Base-by-base conservation (phyloP, 2,329 filamentous ascomycete genomes). In the Diaporthe amygdali region DNA sequence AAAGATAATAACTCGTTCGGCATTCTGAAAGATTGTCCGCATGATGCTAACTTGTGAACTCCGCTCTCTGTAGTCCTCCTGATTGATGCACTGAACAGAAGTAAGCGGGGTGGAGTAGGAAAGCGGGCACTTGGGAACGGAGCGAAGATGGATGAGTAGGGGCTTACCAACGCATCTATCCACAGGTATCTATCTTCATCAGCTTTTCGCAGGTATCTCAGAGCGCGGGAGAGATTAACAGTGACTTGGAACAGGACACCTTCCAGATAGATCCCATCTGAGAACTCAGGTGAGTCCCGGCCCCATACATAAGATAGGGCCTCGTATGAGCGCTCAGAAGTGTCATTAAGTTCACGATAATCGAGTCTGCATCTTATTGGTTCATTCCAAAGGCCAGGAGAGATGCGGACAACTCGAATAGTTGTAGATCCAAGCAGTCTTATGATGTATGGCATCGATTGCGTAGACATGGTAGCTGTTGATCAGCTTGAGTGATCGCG, bases 21-120 rank as follows among this genome's bases (percentile, higher is more conserved):
- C 66, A 8, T 59, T 37, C 30, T 69, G 15, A 34, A 59, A 69
- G 25, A 69, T 69, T 32, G 20, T 17, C 44, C 41, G 39, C 66
- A 69, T 59, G 12, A 69, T 39, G 4, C 54, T 39, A n/a, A 59
- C 54, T 32, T 69, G 52, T 5, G 15, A n/a, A 59, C 17, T 54
- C 15, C 54, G 47, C 52, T 59, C 25, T 4, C 14, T 34, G 27
- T 32, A 20, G 41, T 69, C 54, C 3, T 61, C 2, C 22, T 69
- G 52, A 22, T 69, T 69, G 52, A 69, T 69, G 17, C 52, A 61
- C 66, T 69, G 14, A 2, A n/a, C n/a, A n/a, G n/a, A n/a, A n/a
- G n/a, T n/a, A n/a, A n/a, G n/a, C n/a, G n/a, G n/a, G n/a, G n/a
- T n/a, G n/a, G n/a, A n/a, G n/a, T n/a, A n/a, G n/a, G n/a, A n/a